A percentile compares a stretch with the other conserved stretches of the same genome.
Conservation (phyloP, 179 eudicot genomes). For the Dionaea muscipula region DNA sequence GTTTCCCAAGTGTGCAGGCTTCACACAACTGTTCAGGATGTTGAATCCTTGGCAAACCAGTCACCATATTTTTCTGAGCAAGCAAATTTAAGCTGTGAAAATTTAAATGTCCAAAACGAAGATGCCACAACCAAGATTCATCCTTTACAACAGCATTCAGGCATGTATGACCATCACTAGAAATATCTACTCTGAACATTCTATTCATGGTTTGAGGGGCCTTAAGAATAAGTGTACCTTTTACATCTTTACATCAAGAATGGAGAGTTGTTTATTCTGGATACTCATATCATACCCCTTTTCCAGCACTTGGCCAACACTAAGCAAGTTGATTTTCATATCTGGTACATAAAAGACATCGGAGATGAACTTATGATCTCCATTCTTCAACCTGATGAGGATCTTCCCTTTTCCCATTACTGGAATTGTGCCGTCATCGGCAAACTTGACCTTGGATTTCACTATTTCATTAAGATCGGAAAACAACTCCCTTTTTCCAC, state of each 20-base stretch:
- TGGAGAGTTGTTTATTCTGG: background rate
- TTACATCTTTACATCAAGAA: slow-evolving; percentile 1
- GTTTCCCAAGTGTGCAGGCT: slow-evolving; percentile 9
- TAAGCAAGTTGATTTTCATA: slow-evolving; percentile 1
- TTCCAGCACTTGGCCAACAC: background rate
- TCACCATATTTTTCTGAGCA: slow-evolving; percentile 7
- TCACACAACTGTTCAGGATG: slow-evolving; percentile 10
- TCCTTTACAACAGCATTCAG: slow-evolving; percentile 4
- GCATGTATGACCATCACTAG: background rate
- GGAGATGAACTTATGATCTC: slow-evolving; percentile 1
- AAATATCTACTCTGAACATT: slow-evolving; percentile 7
- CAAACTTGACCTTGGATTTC: background rate
- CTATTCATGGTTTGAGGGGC: slow-evolving; percentile 2
- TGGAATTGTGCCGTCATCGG: background rate
- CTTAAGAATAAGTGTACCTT: slow-evolving; percentile 1
- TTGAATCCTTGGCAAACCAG: slow-evolving; percentile 5
- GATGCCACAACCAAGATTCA: slow-evolving; percentile 8
- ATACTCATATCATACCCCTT: background rate
- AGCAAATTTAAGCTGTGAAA: background rate
- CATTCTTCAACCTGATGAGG: slow-evolving; percentile 5
- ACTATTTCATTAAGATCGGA: background rate
- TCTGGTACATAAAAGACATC: slow-evolving; percentile 9
- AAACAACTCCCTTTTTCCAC: slow-evolving; percentile 7
- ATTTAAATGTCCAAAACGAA: slow-evolving; percentile 11
- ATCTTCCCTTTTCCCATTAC: slow-evolving; percentile 8